Evolutionary conservation across 345 rosid species (phyloP).

Genomic region (Dimocarpus longan): DNA sequence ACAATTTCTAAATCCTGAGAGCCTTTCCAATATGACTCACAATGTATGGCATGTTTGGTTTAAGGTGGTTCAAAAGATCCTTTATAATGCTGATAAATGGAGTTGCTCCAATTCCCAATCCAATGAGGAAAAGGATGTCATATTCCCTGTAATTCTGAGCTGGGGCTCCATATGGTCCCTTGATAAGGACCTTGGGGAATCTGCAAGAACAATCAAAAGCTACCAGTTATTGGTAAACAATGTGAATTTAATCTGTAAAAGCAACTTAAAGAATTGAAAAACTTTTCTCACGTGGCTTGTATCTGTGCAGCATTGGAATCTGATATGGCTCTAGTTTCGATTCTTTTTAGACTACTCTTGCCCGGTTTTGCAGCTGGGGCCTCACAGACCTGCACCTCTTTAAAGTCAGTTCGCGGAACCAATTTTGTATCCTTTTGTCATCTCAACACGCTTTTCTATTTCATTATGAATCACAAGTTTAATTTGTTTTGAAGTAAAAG

Average conservation of each 20-base stretch:
- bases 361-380: conserved; percentile 43
- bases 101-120: conserved; percentile 96
- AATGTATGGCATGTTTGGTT: conserved; percentile 33
- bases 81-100: conserved; percentile 91
- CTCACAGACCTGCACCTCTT: conserved; percentile 63
- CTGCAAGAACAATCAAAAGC: conserved; percentile 33
- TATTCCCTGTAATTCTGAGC: conserved; percentile 81
- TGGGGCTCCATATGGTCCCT: conserved; percentile 97
- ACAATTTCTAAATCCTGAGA: not conserved
- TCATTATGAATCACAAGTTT: too few relatives aligned
- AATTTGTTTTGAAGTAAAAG: too few relatives aligned
- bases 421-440: not conserved
- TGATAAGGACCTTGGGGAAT: conserved; percentile 72
- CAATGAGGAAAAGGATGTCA: conserved; percentile 80
- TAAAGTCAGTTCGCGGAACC: conserved; percentile 1
- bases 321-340: conserved; percentile 60
- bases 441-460: too few relatives aligned
- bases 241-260: not conserved
- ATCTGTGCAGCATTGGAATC: conserved; percentile 42
- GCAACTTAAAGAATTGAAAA: not conserved
- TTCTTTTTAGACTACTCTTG: conserved; percentile 57
- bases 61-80: conserved; percentile 75
- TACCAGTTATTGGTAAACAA: not conserved
- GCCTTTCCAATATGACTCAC: conserved; percentile 32
- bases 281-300: conserved; percentile 50